A percentile compares a stretch with the other conserved stretches of the same genome.
These are phyloP conservation scores for Arthrobotrys sinensis DNA, from an alignment of 2,329 filamentous ascomycete genomes.

Conservation along the genomic window DNA sequence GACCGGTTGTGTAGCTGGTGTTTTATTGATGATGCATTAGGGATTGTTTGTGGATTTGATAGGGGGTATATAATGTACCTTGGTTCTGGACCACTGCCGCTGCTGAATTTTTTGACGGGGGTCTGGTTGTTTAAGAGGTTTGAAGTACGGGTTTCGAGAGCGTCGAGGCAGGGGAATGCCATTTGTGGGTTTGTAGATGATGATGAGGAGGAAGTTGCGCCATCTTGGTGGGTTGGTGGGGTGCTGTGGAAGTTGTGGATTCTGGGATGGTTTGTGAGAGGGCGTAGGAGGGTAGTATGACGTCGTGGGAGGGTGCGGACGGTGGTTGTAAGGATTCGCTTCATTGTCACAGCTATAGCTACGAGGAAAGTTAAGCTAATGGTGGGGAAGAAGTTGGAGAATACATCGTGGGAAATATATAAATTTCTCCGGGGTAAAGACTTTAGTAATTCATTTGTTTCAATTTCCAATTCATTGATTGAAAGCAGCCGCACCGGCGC, in stretches of 20 bases:
- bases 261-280: slow-evolving; percentile 15
- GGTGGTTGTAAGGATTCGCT: slow-evolving; percentile 35
- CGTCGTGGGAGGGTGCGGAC: slow-evolving; percentile 20
- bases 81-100: slow-evolving; percentile 82
- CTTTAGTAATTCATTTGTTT: no score
- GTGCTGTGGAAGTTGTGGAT: slow-evolving; percentile 24
- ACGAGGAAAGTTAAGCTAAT: background rate
- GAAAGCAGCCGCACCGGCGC: slow-evolving; percentile 14
- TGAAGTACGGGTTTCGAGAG: slow-evolving; percentile 82
- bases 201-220: background rate
- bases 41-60: background rate
- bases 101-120: slow-evolving; percentile 71
- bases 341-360: background rate
- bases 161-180: slow-evolving; percentile 91
- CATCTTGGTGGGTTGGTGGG: background rate
- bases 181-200: slow-evolving; percentile 81
- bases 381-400: background rate
- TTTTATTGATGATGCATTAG: slow-evolving; percentile 2
- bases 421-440: no score
- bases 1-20: slow-evolving; percentile 84
- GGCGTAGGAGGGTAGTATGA: background rate
- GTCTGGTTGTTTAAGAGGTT: slow-evolving; percentile 73
- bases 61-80: slow-evolving; percentile 65
- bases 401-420: no score
- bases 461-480: no score